Conservation (phyloP, 1,284 basidiomycete species). For the Trichosporon inkin region DNA sequence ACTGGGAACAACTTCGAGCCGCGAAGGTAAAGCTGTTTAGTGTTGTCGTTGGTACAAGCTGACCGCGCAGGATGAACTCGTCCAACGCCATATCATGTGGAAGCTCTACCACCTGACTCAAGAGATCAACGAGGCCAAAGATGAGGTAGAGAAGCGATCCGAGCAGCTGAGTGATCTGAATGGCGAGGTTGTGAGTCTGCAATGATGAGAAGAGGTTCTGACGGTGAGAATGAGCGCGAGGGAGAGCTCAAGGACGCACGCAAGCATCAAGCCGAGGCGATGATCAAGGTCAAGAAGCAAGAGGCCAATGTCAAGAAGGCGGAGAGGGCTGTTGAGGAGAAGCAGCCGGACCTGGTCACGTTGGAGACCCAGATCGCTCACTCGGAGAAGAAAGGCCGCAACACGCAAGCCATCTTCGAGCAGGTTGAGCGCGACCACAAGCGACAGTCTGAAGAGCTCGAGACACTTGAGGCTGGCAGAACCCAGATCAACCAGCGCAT, state of each 20-base stretch:
- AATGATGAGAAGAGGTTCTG: background rate
- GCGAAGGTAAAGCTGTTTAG: constrained; percentile 61
- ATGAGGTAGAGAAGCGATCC: constrained; percentile 67
- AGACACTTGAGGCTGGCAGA: constrained; percentile 62
- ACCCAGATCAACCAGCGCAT: constrained; percentile 65
- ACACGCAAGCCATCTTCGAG: constrained; percentile 62
- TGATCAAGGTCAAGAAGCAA: constrained; percentile 66
- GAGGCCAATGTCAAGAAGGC: constrained; percentile 74
- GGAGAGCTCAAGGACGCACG: constrained; percentile 72
- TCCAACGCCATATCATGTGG: constrained; percentile 79
- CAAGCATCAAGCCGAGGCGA: constrained; percentile 71
- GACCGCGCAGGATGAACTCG: constrained; percentile 63
- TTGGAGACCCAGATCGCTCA: constrained; percentile 84
- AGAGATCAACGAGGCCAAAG: constrained; percentile 66
- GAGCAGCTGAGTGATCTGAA: constrained; percentile 64
- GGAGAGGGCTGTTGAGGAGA: constrained; percentile 76
- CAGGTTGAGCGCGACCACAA: constrained; percentile 66
- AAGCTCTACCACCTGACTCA: constrained; percentile 86
- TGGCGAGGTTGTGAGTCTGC: constrained; percentile 57
- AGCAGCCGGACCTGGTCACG: constrained; percentile 76
- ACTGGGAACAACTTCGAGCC: constrained; percentile 72
- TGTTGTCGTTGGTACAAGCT: background rate
- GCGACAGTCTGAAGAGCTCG: constrained; percentile 62
- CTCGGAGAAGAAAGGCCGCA: constrained; percentile 69
- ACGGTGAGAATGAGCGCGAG: constrained; percentile 52